Evolutionary conservation across 345 rosid genomes (phyloP), one percentile per base, ranked within the genome.

Genomic region (Triadica sebifera): DNA sequence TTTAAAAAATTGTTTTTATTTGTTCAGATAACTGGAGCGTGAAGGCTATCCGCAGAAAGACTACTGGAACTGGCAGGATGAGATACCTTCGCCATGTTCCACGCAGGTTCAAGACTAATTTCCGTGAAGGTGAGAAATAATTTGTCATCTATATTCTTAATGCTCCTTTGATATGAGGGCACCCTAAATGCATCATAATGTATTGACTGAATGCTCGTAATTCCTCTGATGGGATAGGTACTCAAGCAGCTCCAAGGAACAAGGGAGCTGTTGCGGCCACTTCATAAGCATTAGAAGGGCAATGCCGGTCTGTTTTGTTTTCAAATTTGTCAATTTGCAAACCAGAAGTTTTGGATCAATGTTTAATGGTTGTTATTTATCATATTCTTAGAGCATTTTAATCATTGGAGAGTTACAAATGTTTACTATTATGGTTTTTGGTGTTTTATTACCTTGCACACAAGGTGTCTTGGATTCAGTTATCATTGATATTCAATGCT

Each of bases 21-120:
- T 0, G 25, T 38, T 78, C 12, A 78, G 77, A 72, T 53, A 78
- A 78, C 70, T 78, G 77, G 77, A 73, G 77, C n/a, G 81, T 38
- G 69, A 78, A 78, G 51, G 81, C 81, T 12, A 73, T 78, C 20
- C 73, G 74, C 39, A 13, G 81, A 49, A 68, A 73, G 81, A 78
- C 81, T 8, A 73, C 81, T n/a, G 70, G 81, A 25, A 72, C 74
- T 5, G 81, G 81, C 4, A 62, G 77, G 1, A 78, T 78, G 77
- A 78, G 43, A 69, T 78, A 78, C 59, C 73, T 73, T 49, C 81
- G 74, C 19, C 64, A 67, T 29, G 69, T 73, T 7, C 76, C 80
- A 16, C 72, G 75, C 72, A 71, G 80, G 80, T 77, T 77, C 74
- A 77, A 77, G 76, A 72, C 67, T 17, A 68, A 73, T 46, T 78